Conservation (phyloP, 345 rosid species). For the Citrus cavaleriei region DNA sequence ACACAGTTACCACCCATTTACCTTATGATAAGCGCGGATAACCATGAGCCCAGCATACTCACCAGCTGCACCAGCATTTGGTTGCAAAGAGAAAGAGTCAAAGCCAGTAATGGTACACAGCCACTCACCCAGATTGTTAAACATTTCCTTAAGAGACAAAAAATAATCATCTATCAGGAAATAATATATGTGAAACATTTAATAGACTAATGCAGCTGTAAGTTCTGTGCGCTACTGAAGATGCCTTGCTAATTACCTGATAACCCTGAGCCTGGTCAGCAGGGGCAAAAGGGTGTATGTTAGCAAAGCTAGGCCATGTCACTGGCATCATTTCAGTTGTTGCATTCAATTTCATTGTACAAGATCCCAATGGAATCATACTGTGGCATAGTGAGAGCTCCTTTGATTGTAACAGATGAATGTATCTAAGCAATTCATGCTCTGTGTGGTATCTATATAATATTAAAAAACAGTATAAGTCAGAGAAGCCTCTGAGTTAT, state of each 20-base stretch:
- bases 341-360: slow-evolving; percentile 98
- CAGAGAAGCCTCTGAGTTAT: slow-evolving; percentile 10
- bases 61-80: slow-evolving; percentile 98
- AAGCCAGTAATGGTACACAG: slow-evolving; percentile 92
- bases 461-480: slow-evolving; percentile 20
- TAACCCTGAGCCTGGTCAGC: slow-evolving; percentile 78
- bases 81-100: slow-evolving; percentile 98
- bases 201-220: background rate
- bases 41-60: slow-evolving; percentile 99
- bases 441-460: slow-evolving; percentile 81
- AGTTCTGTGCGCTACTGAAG: background rate
- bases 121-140: slow-evolving; percentile 71
- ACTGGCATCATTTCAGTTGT: slow-evolving; percentile 99
- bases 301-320: slow-evolving; percentile 82
- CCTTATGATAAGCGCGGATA: slow-evolving; percentile 95
- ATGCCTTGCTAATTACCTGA: slow-evolving; percentile 49
- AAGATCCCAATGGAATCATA: slow-evolving; percentile 98
- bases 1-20: slow-evolving; percentile 21
- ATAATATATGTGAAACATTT: slow-evolving; percentile 5
- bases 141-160: slow-evolving; percentile 76
- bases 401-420: slow-evolving; percentile 75
- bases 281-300: slow-evolving; percentile 94
- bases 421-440: slow-evolving; percentile 92
- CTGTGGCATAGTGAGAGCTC: slow-evolving; percentile 98
- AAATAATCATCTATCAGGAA: slow-evolving; percentile 16